Evolutionary conservation across 2,329 filamentous ascomycete species (phyloP).

Genomic region (Ceratocystis smalleyi): DNA sequence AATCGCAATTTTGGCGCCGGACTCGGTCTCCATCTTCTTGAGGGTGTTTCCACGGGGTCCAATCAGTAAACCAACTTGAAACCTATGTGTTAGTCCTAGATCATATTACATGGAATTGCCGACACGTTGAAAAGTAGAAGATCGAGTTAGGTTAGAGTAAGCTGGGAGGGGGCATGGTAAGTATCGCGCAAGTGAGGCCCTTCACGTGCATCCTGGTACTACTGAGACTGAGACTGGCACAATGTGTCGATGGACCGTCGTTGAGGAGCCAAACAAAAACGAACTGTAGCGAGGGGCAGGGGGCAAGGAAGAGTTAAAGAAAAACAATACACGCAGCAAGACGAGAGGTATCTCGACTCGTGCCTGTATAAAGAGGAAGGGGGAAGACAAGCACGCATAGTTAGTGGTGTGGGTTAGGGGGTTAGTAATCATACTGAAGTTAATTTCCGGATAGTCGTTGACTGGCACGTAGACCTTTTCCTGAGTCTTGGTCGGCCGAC

Average conservation of each 20-base stretch:
- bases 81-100: constrained; percentile 77
- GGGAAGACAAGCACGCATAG: constrained; percentile 18
- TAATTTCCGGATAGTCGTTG: constrained; percentile 99
- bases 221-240: not conserved
- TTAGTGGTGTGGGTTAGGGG: constrained; percentile 57
- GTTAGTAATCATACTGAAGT: constrained; percentile 99
- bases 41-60: constrained; percentile 98
- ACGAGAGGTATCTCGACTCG: constrained; percentile 17
- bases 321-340: constrained; percentile 19
- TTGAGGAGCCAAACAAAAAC: constrained; percentile 20
- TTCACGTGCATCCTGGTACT: constrained; percentile 4
- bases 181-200: constrained; percentile 11
- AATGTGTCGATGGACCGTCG: not conserved
- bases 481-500: constrained; percentile 97
- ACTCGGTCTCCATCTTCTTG: constrained; percentile 99
- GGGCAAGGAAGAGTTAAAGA: constrained; percentile 6
- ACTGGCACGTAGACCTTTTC: constrained; percentile 99
- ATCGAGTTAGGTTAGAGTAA: constrained; percentile 27
- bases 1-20: constrained; percentile 95
- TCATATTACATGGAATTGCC: constrained; percentile 21
- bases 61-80: constrained; percentile 98
- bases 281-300: constrained; percentile 20
- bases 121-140: constrained; percentile 12
- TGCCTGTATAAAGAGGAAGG: constrained; percentile 22
- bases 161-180: constrained; percentile 21